phyloP scores from a whole-genome alignment of 2,329 filamentous ascomycete genomes.

The Magnaporthiopsis poae region DNA sequence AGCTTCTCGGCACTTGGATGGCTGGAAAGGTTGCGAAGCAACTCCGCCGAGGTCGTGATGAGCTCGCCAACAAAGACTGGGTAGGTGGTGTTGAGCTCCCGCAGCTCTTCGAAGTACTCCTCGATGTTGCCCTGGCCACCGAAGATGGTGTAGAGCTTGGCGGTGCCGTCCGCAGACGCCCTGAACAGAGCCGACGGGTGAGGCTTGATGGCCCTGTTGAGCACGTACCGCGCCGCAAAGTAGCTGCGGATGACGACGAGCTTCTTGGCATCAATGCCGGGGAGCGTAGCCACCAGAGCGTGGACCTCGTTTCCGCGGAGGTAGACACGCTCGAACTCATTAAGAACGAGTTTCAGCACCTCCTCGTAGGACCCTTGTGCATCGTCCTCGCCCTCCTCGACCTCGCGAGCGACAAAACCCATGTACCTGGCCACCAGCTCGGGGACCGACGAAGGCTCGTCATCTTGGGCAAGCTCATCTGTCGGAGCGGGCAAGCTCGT shows the following conservation, averaged over 20 bases:
- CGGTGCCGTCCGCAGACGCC: slow-evolving; percentile 73
- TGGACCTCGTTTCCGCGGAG: slow-evolving; percentile 94
- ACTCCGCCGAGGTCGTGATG: slow-evolving; percentile 68
- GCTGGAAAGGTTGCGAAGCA: slow-evolving; percentile 74
- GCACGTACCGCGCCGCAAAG: slow-evolving; percentile 76
- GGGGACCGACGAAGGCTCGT: slow-evolving; percentile 90
- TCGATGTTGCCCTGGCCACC: slow-evolving; percentile 98
- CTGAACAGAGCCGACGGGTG: slow-evolving; percentile 90
- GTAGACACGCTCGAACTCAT: slow-evolving; percentile 93
- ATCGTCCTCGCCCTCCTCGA: slow-evolving; percentile 87
- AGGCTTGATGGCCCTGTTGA: slow-evolving; percentile 75
- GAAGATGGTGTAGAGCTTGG: slow-evolving; percentile 85
- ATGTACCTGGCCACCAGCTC: slow-evolving; percentile 92
- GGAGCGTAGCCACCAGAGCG: slow-evolving; percentile 71
- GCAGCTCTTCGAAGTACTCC: slow-evolving; percentile 96
- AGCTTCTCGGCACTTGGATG: slow-evolving; percentile 86
- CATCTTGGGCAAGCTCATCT: slow-evolving; percentile 94
- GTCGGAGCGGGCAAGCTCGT: slow-evolving; percentile 79
- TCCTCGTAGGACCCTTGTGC: slow-evolving; percentile 81
- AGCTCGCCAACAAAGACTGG: slow-evolving; percentile 82
- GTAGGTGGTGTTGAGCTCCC: slow-evolving; percentile 84
- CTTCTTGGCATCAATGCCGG: slow-evolving; percentile 89
- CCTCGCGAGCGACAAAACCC: slow-evolving; percentile 76
- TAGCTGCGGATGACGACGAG: slow-evolving; percentile 81
- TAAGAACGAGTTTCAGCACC: slow-evolving; percentile 81